Evolutionary conservation across 140 eudicot species (phyloP), one percentile per base, ranked within the genome.

Genomic region (Anethum foeniculum): DNA sequence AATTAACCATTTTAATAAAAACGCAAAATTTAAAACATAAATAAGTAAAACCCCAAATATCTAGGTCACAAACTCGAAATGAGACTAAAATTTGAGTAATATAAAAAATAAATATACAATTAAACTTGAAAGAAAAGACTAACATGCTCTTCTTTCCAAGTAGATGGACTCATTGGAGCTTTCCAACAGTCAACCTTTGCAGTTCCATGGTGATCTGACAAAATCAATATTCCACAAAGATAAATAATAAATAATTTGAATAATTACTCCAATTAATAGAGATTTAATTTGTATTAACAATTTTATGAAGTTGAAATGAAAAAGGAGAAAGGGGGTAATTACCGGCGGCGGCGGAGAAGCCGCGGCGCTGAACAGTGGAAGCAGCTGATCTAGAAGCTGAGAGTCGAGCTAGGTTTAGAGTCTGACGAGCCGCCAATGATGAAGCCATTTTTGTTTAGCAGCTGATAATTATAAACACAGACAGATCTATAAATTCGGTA

Each of bases 121-220:
- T 47, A 3, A 47, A 47, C 5, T 47, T 47, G 4, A 47, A 14
- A 6, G 44, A 41, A 47, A 52, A 47, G 43, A 84, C 96, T 88
- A 48, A 92, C 97, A 34, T 92, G 96, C 80, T 90, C 96, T 86
- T 90, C 96, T 87, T 88, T 92, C 96, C 97, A 92, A 36, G 85
- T 88, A 27, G 89, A 81, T 19, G 97, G 97, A 52, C 84, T 90
- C 93, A 86, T 81, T n/a, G 97, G 97, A 34, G 90, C 96, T 38
- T 82, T n/a, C 97, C 97, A 92, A 71, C 77, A 77, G 85, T 88
- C 78, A 41, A 90, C 91, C 86, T 65, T 92, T 18, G 91, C 83
- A 65, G 93, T 83, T 48, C 97, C 97, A 81, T 90, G 95, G 81
- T 83, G 93, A 87, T 90, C 97, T 92, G 82, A 62, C 44, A 80